These are phyloP conservation scores for Exophiala sideris DNA, from an alignment of 2,329 filamentous ascomycete genomes.

Conservation along the genomic window DNA sequence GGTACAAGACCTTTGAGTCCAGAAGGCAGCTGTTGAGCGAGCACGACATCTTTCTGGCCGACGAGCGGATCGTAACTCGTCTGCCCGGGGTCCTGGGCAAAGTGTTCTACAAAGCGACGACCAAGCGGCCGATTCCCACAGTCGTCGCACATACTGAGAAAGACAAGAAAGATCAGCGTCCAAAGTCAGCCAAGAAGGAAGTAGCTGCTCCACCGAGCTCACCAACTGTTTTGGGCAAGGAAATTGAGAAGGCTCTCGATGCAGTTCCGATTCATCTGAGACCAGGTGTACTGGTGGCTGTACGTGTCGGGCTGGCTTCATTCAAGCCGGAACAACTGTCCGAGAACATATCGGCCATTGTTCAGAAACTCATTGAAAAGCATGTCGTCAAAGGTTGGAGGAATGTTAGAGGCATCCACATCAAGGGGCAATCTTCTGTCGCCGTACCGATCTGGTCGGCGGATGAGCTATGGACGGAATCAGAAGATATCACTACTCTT, in stretches of 20 bases:
- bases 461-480: conserved; percentile 83
- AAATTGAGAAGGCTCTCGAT: conserved; percentile 73
- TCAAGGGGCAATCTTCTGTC: conserved; percentile 86
- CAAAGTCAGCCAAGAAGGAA: conserved; percentile 41
- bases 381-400: conserved; percentile 83
- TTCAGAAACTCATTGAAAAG: conserved; percentile 67
- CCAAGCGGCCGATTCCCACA: conserved; percentile 84
- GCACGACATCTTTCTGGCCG: conserved; percentile 90
- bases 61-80: conserved; percentile 73
- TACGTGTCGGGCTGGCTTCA: conserved; percentile 73
- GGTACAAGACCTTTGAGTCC: conserved; percentile 85
- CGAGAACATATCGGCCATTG: conserved; percentile 75
- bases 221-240: conserved; percentile 67
- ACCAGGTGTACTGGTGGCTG: conserved; percentile 72
- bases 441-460: conserved; percentile 93
- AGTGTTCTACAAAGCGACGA: conserved; percentile 80
- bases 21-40: conserved; percentile 78
- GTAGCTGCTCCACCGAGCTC: conserved; percentile 50
- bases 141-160: conserved; percentile 62
- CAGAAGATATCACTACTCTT: conserved; percentile 63
- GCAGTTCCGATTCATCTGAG: conserved; percentile 78
- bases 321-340: conserved; percentile 73
- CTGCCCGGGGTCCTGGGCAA: conserved; percentile 81
- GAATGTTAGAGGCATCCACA: conserved; percentile 77
- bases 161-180: conserved; percentile 53